These are phyloP conservation scores for Dactylorhiza incarnata DNA, from an alignment of 106 monocot species.

Conservation along the genomic window DNA sequence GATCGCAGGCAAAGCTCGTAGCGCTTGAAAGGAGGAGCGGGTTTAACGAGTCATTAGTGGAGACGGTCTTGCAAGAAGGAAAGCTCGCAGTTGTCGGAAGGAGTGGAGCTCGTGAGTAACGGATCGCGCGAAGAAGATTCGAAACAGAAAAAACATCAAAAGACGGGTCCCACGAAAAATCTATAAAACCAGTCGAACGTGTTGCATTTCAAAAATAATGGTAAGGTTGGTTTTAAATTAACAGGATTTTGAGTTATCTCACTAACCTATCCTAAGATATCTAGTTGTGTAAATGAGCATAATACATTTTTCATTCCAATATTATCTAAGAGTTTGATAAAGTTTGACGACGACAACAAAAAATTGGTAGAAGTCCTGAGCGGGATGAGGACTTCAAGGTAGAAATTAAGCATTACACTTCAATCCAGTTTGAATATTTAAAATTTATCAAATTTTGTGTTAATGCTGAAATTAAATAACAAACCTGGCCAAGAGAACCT, in stretches of 20 bases:
- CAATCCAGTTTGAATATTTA: background rate
- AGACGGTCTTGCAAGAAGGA: too few species aligned
- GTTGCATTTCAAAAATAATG: background rate
- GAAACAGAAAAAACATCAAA: too few species aligned
- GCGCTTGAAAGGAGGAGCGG: too few species aligned
- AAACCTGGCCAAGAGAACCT: slow-evolving; percentile 82
- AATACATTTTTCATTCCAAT: background rate
- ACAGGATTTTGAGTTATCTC: background rate
- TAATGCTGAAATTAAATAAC: background rate
- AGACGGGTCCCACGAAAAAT: too few species aligned
- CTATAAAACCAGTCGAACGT: too few species aligned
- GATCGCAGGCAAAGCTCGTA: too few species aligned
- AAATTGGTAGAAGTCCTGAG: background rate
- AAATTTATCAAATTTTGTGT: background rate
- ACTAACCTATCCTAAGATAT: background rate
- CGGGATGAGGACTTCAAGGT: background rate
- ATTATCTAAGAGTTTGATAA: background rate
- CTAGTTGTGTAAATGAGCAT: background rate
- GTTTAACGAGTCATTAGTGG: too few species aligned
- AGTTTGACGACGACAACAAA: background rate
- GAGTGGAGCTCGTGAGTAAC: too few species aligned
- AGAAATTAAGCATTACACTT: background rate
- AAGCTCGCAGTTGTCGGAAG: too few species aligned
- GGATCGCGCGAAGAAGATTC: too few species aligned
- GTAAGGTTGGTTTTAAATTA: background rate